Evolutionary conservation across 1,139 yeast species (phyloP).

Genomic region (Lodderomyces pseudojiufengensis): DNA sequence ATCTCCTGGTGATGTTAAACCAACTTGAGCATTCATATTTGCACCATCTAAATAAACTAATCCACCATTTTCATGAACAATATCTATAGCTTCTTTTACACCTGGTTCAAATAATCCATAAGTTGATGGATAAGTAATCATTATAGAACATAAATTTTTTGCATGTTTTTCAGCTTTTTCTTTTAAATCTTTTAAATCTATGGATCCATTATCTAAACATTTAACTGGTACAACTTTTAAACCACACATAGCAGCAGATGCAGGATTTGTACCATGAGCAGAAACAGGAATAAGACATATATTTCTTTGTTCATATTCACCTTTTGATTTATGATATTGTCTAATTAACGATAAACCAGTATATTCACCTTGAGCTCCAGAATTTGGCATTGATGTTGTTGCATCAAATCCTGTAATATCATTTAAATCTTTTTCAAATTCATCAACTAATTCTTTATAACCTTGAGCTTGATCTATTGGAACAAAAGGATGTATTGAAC

Average conservation of each 20-base stretch:
- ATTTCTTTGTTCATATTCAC: slow-evolving; percentile 66
- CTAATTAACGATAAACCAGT: slow-evolving; percentile 87
- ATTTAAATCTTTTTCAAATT: slow-evolving; percentile 80
- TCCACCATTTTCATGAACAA: slow-evolving; percentile 84
- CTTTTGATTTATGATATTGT: slow-evolving; percentile 68
- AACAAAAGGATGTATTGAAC: slow-evolving; percentile 85
- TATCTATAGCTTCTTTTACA: slow-evolving; percentile 75
- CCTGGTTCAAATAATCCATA: slow-evolving; percentile 96
- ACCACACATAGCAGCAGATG: slow-evolving; percentile 97
- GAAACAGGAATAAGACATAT: slow-evolving; percentile 92
- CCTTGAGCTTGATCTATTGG: slow-evolving; percentile 87
- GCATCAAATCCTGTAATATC: slow-evolving; percentile 95
- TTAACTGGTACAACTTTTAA: slow-evolving; percentile 89
- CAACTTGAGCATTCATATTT: slow-evolving; percentile 98
- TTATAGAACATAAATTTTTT: slow-evolving; percentile 75
- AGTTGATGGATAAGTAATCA: slow-evolving; percentile 97
- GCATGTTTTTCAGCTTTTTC: slow-evolving; percentile 70
- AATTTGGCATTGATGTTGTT: slow-evolving; percentile 90
- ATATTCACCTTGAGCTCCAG: slow-evolving; percentile 98
- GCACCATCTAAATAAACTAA: slow-evolving; percentile 98
- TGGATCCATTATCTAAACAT: slow-evolving; percentile 80
- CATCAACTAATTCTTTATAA: slow-evolving; percentile 67
- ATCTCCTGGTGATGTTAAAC: slow-evolving; percentile 95
- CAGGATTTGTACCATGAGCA: slow-evolving; percentile 98
- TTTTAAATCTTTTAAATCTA: slow-evolving; percentile 73